Conservation (phyloP, 2,329 filamentous ascomycete genomes). For the Paecilomyces sp. region DNA sequence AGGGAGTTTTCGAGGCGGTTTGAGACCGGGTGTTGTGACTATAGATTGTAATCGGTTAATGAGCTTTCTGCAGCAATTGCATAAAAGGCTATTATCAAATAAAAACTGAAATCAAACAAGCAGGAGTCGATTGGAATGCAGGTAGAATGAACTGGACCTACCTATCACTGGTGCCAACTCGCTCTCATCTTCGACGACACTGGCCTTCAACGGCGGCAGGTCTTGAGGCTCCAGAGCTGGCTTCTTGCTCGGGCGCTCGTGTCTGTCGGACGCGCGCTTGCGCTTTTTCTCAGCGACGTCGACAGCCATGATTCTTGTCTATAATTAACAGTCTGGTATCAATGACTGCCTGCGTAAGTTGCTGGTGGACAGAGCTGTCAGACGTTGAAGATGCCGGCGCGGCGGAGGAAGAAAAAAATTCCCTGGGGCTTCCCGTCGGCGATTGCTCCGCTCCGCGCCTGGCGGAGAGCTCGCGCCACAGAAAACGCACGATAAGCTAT, state of each 20-base stretch:
- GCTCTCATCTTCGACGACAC: constrained; percentile 41
- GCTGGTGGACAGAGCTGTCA: neutral
- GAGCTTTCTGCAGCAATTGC: neutral
- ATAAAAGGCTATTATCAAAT: neutral
- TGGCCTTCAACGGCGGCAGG: constrained; percentile 35
- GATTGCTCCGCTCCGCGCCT: neutral
- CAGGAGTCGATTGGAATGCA: neutral
- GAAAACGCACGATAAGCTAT: neutral
- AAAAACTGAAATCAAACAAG: neutral
- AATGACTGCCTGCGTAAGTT: neutral
- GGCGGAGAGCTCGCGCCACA: neutral
- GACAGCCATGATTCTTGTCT: constrained; percentile 20
- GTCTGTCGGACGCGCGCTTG: constrained; percentile 40
- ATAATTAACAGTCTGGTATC: neutral
- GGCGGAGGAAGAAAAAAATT: neutral
- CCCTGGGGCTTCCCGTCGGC: neutral
- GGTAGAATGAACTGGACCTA: constrained; percentile 20
- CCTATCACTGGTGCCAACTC: constrained; percentile 44
- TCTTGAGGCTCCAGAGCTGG: constrained; percentile 30
- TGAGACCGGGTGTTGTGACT: constrained; percentile 30
- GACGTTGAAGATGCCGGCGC: neutral
- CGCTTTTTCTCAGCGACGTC: constrained; percentile 42
- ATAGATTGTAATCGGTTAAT: neutral
- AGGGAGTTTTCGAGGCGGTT: constrained; percentile 21
- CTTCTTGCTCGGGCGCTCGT: constrained; percentile 43